phyloP scores from a whole-genome alignment of 2,329 filamentous ascomycete genomes.

The Colletotrichum salicis region DNA sequence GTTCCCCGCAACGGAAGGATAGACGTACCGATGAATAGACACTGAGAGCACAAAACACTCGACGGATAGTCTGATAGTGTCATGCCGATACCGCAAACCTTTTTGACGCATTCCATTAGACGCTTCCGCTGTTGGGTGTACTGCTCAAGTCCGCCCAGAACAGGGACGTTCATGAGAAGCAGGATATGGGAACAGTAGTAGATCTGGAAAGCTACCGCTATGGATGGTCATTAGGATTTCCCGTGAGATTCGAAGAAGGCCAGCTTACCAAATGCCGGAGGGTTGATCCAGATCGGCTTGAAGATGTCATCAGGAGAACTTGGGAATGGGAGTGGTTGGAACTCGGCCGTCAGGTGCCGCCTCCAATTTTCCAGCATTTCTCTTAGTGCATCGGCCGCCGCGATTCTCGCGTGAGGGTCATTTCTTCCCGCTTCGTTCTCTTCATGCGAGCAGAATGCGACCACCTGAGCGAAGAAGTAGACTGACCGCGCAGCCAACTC shows the following conservation, averaged over 20 bases:
- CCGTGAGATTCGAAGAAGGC: neutral
- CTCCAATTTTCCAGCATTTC: slow-evolving; percentile 63
- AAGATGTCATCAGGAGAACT: slow-evolving; percentile 28
- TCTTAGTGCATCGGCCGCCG: slow-evolving; percentile 56
- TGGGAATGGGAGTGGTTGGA: slow-evolving; percentile 50
- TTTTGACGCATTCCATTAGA: slow-evolving; percentile 37
- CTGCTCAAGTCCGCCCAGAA: slow-evolving; percentile 33
- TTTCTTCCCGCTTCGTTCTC: slow-evolving; percentile 21
- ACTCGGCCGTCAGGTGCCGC: slow-evolving; percentile 54
- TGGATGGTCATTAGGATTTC: neutral
- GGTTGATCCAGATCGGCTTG: slow-evolving; percentile 36
- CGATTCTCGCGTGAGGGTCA: slow-evolving; percentile 56
- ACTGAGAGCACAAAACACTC: slow-evolving; percentile 40
- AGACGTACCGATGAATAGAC: slow-evolving; percentile 37
- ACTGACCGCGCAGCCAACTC: slow-evolving; percentile 65
- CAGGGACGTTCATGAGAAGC: slow-evolving; percentile 35
- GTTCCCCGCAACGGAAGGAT: neutral
- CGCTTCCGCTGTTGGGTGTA: slow-evolving; percentile 36
- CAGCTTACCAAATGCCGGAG: slow-evolving; percentile 34
- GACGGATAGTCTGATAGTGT: slow-evolving; percentile 38
- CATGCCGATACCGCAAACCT: slow-evolving; percentile 40
- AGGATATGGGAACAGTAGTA: slow-evolving; percentile 38
- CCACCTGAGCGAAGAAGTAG: slow-evolving; percentile 65
- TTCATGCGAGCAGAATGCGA: slow-evolving; percentile 65
- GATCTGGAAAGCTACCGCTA: slow-evolving; percentile 37